These are phyloP conservation scores for Pichia sorboxylosa DNA, from an alignment of 1,139 yeast genomes.

Conservation along the genomic window DNA sequence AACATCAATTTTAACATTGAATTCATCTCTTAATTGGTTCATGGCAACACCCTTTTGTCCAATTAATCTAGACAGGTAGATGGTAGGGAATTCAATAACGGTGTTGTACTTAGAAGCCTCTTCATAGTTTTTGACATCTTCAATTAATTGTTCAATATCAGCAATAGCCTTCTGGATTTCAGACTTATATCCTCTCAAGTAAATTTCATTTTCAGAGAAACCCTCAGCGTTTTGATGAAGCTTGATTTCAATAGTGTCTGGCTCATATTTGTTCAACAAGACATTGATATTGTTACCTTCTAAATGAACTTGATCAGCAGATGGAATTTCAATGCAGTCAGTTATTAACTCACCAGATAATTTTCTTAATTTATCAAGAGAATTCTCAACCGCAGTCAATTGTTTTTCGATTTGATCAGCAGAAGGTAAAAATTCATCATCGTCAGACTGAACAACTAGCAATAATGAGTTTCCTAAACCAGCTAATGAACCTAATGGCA, in stretches of 20 bases:
- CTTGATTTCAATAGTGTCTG: constrained; percentile 29
- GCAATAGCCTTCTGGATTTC: constrained; percentile 44
- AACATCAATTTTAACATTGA: constrained; percentile 68
- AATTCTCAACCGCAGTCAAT: constrained; percentile 36
- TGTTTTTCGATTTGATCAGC: constrained; percentile 34
- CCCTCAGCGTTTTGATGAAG: constrained; percentile 33
- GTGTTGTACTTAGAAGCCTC: constrained; percentile 46
- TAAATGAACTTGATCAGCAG: constrained; percentile 46
- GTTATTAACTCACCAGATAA: constrained; percentile 44
- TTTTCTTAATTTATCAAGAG: constrained; percentile 47
- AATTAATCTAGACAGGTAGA: constrained; percentile 65
- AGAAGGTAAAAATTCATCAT: constrained; percentile 43
- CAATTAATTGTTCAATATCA: constrained; percentile 44
- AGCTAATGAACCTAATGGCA: constrained; percentile 40
- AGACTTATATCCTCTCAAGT: constrained; percentile 48
- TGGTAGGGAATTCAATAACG: constrained; percentile 50
- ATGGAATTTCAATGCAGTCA: constrained; percentile 40
- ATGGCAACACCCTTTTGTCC: constrained; percentile 81
- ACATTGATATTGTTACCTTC: constrained; percentile 38
- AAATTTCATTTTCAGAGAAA: constrained; percentile 41
- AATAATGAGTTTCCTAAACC: constrained; percentile 28
- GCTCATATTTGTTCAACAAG: constrained; percentile 19
- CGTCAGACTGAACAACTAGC: constrained; percentile 34
- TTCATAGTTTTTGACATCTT: constrained; percentile 55
- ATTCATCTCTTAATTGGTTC: constrained; percentile 61